Conservation (phyloP, 2,329 filamentous ascomycete genomes). For the Acrocalymma vagum region DNA sequence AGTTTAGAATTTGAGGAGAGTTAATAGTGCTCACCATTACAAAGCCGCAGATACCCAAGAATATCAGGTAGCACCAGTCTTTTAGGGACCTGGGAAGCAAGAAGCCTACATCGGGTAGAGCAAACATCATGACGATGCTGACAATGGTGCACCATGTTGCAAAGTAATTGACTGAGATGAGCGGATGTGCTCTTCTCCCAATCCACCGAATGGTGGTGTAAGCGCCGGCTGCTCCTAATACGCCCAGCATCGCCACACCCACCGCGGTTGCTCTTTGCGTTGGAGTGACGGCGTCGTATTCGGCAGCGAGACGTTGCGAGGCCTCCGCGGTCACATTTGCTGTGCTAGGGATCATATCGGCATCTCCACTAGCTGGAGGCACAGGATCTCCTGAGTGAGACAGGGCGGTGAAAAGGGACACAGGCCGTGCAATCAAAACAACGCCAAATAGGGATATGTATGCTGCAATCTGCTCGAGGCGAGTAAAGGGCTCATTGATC, state of each 20-base stretch:
- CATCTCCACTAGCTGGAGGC: slow-evolving; percentile 41
- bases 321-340: slow-evolving; percentile 33
- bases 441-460: slow-evolving; percentile 81
- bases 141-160: slow-evolving; percentile 74
- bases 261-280: slow-evolving; percentile 75
- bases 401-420: slow-evolving; percentile 60
- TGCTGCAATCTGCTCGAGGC: slow-evolving; percentile 78
- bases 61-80: slow-evolving; percentile 73
- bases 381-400: slow-evolving; percentile 28
- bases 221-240: slow-evolving; percentile 77
- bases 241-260: slow-evolving; percentile 76
- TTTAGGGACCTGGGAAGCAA: slow-evolving; percentile 61
- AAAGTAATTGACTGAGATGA: slow-evolving; percentile 91
- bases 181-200: slow-evolving; percentile 78
- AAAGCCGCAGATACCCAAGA: slow-evolving; percentile 79
- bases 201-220: slow-evolving; percentile 82
- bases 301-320: slow-evolving; percentile 35
- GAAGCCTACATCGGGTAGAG: slow-evolving; percentile 65
- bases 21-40: slow-evolving; percentile 61
- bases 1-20: background rate
- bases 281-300: slow-evolving; percentile 61
- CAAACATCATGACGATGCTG: slow-evolving; percentile 66
- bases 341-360: slow-evolving; percentile 38
- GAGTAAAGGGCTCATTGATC: slow-evolving; percentile 79
- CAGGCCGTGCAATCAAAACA: slow-evolving; percentile 80